Base-by-base conservation (phyloP, 306 rosid species). In the Quercus variabilis region DNA sequence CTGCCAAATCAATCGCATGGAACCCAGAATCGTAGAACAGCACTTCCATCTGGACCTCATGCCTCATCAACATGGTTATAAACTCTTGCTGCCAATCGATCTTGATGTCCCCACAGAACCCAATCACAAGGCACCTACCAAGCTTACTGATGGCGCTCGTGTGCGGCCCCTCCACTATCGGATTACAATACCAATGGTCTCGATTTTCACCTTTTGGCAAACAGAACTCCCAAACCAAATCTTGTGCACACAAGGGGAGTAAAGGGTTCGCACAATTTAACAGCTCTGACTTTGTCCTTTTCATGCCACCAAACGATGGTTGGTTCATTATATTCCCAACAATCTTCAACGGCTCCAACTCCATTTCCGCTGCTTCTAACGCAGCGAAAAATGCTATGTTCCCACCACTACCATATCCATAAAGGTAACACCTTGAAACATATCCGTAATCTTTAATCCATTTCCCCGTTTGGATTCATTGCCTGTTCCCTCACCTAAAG, bases 181-280 rank as follows among this genome's bases (percentile, higher is more conserved):
- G 97, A 78, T 87, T 91, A n/a, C 94, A 84, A 46, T 88, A 93
- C 55, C 91, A 63, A 13, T 90, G 97, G 74, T 91, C 90, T 35
- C 91, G 85, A 35, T 83, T 79, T 0, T 79, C 80, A 0, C 86
- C 85, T 9, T 71, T 75, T 0, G 97, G 94, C 80, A 93, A 68
- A 7, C 75, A 83, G 14, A 91, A 14, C 0, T 81, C 78, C 97
- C 97, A 91, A 87, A 87, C 51, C 55, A 93, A 46, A 82, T 93
- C 98, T 54, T 87, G 46, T 17, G 79, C 98, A 1, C 92, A 88
- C 58, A 91, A 77, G 0, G 97, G 94, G 20, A 88, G 19, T 1
- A 76, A 13, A 58, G 87, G 87, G 51, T 93, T 91, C n/a, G 91
- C 60, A 0, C 92, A 87, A 1, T 49, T 83, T 59, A 31, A 57